Conservation (phyloP, 1,139 yeast genomes). For the Scheffersomyces insectosa region DNA sequence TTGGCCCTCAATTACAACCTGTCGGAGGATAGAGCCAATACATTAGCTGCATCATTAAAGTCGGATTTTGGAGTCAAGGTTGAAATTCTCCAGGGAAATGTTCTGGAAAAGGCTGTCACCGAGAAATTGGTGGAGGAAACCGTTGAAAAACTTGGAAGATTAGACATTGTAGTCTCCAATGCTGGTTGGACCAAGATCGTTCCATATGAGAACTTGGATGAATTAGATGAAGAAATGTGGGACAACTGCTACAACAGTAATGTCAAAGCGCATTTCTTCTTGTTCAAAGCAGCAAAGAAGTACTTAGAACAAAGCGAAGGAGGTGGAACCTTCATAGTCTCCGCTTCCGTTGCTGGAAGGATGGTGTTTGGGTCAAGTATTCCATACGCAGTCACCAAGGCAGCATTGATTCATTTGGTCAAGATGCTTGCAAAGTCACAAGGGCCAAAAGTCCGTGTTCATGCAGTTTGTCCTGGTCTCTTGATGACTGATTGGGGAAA, state of each 20-base stretch:
- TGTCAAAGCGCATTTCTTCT: conserved; percentile 31
- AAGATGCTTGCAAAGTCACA: conserved; percentile 34
- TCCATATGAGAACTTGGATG: conserved; percentile 28
- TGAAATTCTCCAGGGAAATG: conserved; percentile 18
- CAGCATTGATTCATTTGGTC: conserved; percentile 35
- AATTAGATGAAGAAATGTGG: conserved; percentile 31
- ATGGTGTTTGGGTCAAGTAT: conserved; percentile 34
- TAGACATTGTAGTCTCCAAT: conserved; percentile 25
- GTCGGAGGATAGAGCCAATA: conserved; percentile 24
- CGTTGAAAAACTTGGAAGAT: conserved; percentile 5
- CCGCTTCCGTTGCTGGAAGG: conserved; percentile 40
- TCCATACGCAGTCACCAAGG: conserved; percentile 40
- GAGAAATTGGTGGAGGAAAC: conserved; percentile 14
- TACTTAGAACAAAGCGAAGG: conserved; percentile 26
- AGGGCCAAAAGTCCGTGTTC: conserved; percentile 36
- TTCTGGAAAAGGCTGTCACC: conserved; percentile 12
- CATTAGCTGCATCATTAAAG: conserved; percentile 17
- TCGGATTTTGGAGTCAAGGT: conserved; percentile 11
- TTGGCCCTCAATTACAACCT: conserved; percentile 27
- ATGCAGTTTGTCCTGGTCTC: conserved; percentile 41
- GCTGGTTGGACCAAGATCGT: conserved; percentile 23
- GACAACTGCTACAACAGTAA: conserved; percentile 26
- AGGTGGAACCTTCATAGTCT: conserved; percentile 36
- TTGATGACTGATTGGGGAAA: conserved; percentile 41
- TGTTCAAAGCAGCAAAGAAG: conserved; percentile 33